A percentile compares a stretch with the other conserved stretches of the same genome.
phyloP scores from a whole-genome alignment of 345 rosid species.

The Lepidium africanum region DNA sequence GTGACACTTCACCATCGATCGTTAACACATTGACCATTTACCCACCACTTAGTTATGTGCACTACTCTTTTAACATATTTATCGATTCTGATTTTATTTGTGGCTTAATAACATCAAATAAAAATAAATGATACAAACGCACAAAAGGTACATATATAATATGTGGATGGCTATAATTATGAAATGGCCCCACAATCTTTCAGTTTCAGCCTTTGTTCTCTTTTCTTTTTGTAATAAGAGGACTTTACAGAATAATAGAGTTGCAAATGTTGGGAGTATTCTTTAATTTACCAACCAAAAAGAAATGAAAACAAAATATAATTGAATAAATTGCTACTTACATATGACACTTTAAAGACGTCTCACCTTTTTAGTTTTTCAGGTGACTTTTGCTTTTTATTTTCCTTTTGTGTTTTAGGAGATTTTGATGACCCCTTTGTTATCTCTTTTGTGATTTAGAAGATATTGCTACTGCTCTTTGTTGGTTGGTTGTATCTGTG shows the following conservation, averaged over 20 bases:
- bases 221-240: neutral
- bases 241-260: conserved; percentile 25
- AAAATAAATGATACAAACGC: neutral
- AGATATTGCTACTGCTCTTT: conserved; percentile 22
- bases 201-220: conserved; percentile 6
- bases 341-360: conserved; percentile 20
- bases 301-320: neutral
- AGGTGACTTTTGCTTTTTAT: conserved; percentile 13
- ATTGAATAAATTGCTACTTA: neutral
- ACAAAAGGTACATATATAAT: neutral
- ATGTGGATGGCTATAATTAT: conserved; percentile 9
- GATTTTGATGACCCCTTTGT: conserved; percentile 21
- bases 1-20: conserved; percentile 20
- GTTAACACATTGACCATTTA: conserved; percentile 15
- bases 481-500: conserved; percentile 26
- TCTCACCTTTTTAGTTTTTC: conserved; percentile 18
- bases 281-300: conserved; percentile 8
- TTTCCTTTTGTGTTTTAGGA: conserved; percentile 12
- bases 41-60: neutral
- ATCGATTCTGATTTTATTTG: neutral
- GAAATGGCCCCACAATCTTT: conserved; percentile 17
- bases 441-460: conserved; percentile 28
- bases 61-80: neutral
- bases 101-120: neutral
- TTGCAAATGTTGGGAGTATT: conserved; percentile 18